phyloP scores from a whole-genome alignment of 176 grass and related monocot genomes.

The Triticum turgidum region DNA sequence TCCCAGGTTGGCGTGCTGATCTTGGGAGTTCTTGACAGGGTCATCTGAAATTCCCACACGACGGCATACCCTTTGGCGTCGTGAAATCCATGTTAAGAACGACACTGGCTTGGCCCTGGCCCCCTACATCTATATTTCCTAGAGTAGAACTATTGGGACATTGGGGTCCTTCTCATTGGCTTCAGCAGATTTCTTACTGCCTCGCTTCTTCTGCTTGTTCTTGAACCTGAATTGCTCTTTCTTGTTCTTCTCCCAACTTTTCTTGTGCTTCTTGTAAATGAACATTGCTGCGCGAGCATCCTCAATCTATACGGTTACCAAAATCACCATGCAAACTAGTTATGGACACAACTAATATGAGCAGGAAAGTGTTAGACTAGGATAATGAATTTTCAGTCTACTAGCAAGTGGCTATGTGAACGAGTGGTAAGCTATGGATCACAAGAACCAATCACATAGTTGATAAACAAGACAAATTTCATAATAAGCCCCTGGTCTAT shows the following conservation, averaged over 20 bases:
- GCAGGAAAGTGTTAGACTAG: neutral
- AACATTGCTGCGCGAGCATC: constrained; percentile 90
- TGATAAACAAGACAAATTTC: neutral
- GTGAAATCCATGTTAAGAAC: neutral
- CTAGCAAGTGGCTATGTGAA: neutral
- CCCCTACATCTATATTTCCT: neutral
- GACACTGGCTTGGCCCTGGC: neutral
- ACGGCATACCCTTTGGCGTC: no score
- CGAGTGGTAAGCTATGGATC: neutral
- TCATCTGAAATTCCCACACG: neutral
- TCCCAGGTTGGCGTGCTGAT: neutral
- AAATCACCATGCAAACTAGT: constrained; percentile 3
- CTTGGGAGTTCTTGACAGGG: neutral
- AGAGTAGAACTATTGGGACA: constrained; percentile 44
- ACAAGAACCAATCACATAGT: neutral
- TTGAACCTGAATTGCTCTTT: constrained; percentile 69
- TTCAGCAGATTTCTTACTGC: constrained; percentile 43
- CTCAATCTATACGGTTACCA: constrained; percentile 52
- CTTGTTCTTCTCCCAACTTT: constrained; percentile 77
- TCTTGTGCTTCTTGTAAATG: constrained; percentile 91
- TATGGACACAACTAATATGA: constrained; percentile 4
- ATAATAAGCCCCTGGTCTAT: neutral
- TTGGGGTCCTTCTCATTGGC: constrained; percentile 37
- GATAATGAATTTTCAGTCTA: neutral
- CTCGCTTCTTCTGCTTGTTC: constrained; percentile 54